Conservation (phyloP, 2,329 filamentous ascomycete species). For the Metarhizium guizhouense region DNA sequence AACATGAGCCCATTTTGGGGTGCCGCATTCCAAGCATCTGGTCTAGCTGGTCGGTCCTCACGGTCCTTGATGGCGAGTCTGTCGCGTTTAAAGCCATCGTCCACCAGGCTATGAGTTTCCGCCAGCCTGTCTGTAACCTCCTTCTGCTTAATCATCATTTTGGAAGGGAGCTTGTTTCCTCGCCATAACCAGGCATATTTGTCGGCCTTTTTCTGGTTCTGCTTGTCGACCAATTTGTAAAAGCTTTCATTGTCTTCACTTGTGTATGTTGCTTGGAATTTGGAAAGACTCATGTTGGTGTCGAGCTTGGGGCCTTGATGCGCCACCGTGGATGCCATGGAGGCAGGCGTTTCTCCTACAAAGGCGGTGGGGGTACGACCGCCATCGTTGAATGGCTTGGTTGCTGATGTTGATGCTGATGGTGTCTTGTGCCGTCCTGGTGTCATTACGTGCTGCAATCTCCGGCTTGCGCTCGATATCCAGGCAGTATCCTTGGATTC, state of each 20-base stretch:
- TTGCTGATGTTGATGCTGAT: slow-evolving; percentile 13
- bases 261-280: slow-evolving; percentile 89
- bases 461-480: slow-evolving; percentile 73
- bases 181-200: slow-evolving; percentile 87
- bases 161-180: slow-evolving; percentile 78
- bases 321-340: slow-evolving; percentile 33
- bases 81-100: slow-evolving; percentile 50
- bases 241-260: slow-evolving; percentile 98
- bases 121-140: slow-evolving; percentile 47
- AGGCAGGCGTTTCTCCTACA: slow-evolving; percentile 65
- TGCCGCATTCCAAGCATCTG: slow-evolving; percentile 65
- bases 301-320: slow-evolving; percentile 47
- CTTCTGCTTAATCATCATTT: slow-evolving; percentile 63
- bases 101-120: slow-evolving; percentile 35
- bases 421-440: slow-evolving; percentile 45
- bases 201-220: slow-evolving; percentile 75
- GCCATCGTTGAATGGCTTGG: slow-evolving; percentile 18
- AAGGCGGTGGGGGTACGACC: slow-evolving; percentile 56
- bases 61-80: slow-evolving; percentile 56
- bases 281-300: slow-evolving; percentile 69
- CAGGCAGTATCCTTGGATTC: slow-evolving; percentile 78
- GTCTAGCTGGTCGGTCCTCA: slow-evolving; percentile 64
- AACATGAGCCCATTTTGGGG: slow-evolving; percentile 90
- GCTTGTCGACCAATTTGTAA: slow-evolving; percentile 81
- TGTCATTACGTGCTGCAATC: slow-evolving; percentile 72